Evolutionary conservation across 257 asterid genomes (phyloP), one percentile per base, ranked within the genome.

Genomic region (Solanum raphanifolium): DNA sequence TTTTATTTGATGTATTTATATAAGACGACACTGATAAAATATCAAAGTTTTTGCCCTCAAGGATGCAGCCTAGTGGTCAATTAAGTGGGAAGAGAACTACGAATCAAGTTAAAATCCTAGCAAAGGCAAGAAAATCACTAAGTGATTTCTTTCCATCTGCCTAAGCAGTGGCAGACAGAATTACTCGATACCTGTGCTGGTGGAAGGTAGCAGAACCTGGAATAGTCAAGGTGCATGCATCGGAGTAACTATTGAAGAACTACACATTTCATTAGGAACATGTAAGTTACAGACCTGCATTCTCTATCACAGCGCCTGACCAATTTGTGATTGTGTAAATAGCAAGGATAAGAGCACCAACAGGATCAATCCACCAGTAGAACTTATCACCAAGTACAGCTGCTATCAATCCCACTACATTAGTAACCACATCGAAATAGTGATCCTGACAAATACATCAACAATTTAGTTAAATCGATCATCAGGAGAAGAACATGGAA

Each of bases 351-450:
- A 91, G 86, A 84, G 94, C 94, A 69, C 94, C 93, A 31, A 78
- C 38, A 10, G 93, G 92, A 89, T 92, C 93, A 72, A 92, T 92
- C 94, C 93, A 92, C 94, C 93, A 92, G 84, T 79, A 92, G 85
- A 84, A 91, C 29, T 87, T 88, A 85, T 91, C 79, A n/a, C 92
- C 94, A 75, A 91, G 90, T 68, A 91, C 92, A 20, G 93, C 93
- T 4, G 93, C 89, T 55, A 87, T 83, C 41, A 92, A 66, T 10
- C 94, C 94, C 13, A 90, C 86, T 55, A 91, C 86, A 75, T 92
- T 90, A 25, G 94, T 92, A 65, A 92, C 87, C 85, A 90, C 94
- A 5, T 92, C 92, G 20, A 92, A 90, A 73, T 90, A 86, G 84
- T 91, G 93, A 79, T 91, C 93, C 82, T 89, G 90, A 4, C 4